Evolutionary conservation across 2,329 filamentous ascomycete species (phyloP), one percentile per base, ranked within the genome.

Genomic region (Claviceps fusiformis): DNA sequence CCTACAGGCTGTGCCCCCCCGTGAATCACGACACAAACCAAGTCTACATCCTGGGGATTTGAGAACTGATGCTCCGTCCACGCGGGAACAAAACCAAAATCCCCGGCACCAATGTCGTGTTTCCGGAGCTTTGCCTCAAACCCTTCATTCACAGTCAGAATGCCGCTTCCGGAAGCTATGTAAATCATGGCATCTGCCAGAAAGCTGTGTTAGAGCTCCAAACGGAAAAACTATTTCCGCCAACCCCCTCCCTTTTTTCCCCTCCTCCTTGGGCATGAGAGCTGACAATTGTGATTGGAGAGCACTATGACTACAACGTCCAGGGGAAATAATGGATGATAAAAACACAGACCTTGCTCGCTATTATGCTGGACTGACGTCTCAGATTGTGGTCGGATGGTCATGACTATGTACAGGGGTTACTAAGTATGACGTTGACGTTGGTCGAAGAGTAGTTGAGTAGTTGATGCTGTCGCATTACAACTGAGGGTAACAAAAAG

Each of bases 51-150:
- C 1, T 77, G 76, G 43, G 86, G 78, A 61, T 89, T 89, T 24
- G 83, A 71, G 54, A 84, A 77, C 65, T 87, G 83, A 67, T 89
- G 83, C 65, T 89, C 84, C 0, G 81, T 80, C 74, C 78, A 87
- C 0, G 83, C 79, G 0, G 85, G 85, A 13, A 89, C 77, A 54
- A 87, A 75, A 3, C 83, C 83, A 66, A 86, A 89, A 65, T 88
- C 85, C 0, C 86, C 85, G 0, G 80, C 73, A 1, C 67, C 67
- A 7, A 89, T 72, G 19, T 78, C 71, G 58, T 85, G 75, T 39
- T 77, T 75, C 58, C 77, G 77, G 0, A 75, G 65, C 35, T 74
- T 69, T 39, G 71, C 70, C 50, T 75, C 76, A 13, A 80, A 76
- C 46, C 76, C 73, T 24, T 81, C 73, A 53, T 75, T 75, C 0